Evolutionary conservation across 306 rosid genomes (phyloP), one percentile per base, ranked within the genome.

Genomic region (Inga leiocalycina): DNA sequence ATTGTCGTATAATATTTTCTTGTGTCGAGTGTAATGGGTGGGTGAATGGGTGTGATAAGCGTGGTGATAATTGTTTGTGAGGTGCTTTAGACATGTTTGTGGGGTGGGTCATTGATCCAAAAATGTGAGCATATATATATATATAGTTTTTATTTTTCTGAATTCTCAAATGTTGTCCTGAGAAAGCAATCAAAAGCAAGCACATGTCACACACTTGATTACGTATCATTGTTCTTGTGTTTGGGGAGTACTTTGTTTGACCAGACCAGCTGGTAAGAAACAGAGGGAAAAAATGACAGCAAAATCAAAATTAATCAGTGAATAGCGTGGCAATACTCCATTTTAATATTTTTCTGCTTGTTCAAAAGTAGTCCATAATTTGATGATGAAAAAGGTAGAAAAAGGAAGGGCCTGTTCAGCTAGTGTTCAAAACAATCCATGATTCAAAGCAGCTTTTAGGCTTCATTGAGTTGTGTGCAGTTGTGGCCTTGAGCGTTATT

Each of bases 121-220:
- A 84, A 87, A 79, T 74, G 71, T 81, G 84, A 78, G 84, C 66
- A 64, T 66, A 81, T 69, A 65, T 52, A 65, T 52, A 27, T 27
- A 1, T 27, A 27, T 76, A 32, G 34, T 57, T 68, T 76, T 72
- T 70, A 22, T 76, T 49, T 46, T 79, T 72, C 73, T 41, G 68
- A 32, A 62, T 45, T 79, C 82, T 81, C 70, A 87, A 82, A 48
- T 66, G 79, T 67, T 79, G 24, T 71, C 77, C 75, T 65, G 19
- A 71, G 66, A 83, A 77, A 83, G 85, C 80, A 88, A 80, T 73
- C 78, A 83, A 83, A 83, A 77, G 81, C 85, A 83, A 77, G 81
- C 85, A 85, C 88, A 85, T 88, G 87, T 76, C 13, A 80, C 54
- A 37, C 86, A 85, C 79, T 88, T 74, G 80, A 85, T 85, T 80